Percentiles rank a stretch among this genome's conserved stretches.
Conservation (phyloP, 495 filamentous ascomycete genomes). For the Lentithecium fluviatile region DNA sequence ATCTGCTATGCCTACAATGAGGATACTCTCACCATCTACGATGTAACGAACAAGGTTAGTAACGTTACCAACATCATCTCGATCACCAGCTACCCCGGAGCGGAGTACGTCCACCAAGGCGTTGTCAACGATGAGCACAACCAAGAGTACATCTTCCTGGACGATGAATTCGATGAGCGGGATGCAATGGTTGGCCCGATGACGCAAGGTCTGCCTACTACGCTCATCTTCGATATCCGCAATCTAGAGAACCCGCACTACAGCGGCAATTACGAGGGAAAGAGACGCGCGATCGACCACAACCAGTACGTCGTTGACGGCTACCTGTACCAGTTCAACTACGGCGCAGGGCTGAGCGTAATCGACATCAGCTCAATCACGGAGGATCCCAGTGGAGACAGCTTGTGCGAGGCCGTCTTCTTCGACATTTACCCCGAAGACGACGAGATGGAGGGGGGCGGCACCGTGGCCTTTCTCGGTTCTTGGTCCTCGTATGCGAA, state of each 20-base stretch:
- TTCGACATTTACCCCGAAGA: slow-evolving; percentile 63
- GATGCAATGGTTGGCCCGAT: slow-evolving; percentile 39
- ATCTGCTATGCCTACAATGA: slow-evolving; percentile 62
- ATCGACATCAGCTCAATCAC: slow-evolving; percentile 55
- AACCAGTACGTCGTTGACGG: slow-evolving; percentile 59
- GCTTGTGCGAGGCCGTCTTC: slow-evolving; percentile 53
- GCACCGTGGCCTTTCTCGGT: slow-evolving; percentile 53
- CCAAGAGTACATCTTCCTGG: slow-evolving; percentile 56
- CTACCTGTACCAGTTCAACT: slow-evolving; percentile 56
- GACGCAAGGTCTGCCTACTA: slow-evolving; percentile 19
- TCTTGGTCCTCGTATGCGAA: slow-evolving; percentile 56
- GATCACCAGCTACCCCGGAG: slow-evolving; percentile 54
- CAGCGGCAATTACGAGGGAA: slow-evolving; percentile 54
- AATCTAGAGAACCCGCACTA: slow-evolving; percentile 38
- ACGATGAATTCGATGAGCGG: slow-evolving; percentile 60
- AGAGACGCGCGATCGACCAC: slow-evolving; percentile 54
- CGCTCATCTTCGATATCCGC: slow-evolving; percentile 34
- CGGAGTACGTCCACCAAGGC: slow-evolving; percentile 61
- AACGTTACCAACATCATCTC: slow-evolving; percentile 49
- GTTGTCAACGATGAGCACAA: slow-evolving; percentile 54
- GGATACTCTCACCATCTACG: slow-evolving; percentile 49
- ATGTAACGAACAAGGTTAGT: slow-evolving; percentile 53
- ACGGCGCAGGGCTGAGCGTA: slow-evolving; percentile 56
- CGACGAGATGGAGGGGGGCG: slow-evolving; percentile 47
- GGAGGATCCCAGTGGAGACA: slow-evolving; percentile 51